A percentile compares a stretch with the other conserved stretches of the same genome.
phyloP scores from a whole-genome alignment of 2,329 filamentous ascomycete species.

The Neopestalotiopsis rosae region DNA sequence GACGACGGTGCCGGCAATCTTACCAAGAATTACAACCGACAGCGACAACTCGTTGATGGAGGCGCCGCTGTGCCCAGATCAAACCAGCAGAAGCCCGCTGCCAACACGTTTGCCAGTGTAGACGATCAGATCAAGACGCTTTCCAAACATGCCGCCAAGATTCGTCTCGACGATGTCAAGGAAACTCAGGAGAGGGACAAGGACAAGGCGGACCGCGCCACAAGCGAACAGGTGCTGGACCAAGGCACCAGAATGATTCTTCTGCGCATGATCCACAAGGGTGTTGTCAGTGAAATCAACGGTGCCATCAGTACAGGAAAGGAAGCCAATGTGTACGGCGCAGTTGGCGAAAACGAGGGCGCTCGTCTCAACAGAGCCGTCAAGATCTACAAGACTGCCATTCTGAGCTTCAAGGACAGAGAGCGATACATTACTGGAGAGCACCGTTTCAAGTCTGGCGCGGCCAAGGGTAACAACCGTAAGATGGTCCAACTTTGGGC shows the following conservation, averaged over 20 bases:
- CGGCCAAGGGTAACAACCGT: constrained; percentile 92
- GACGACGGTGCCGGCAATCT: constrained; percentile 66
- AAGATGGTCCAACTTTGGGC: constrained; percentile 99
- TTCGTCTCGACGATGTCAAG: constrained; percentile 75
- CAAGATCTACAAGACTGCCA: constrained; percentile 99
- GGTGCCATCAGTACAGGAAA: constrained; percentile 96
- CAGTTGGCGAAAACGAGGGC: constrained; percentile 66
- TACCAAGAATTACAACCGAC: constrained; percentile 88
- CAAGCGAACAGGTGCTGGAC: constrained; percentile 92
- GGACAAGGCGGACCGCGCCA: constrained; percentile 92
- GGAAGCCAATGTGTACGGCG: constrained; percentile 97
- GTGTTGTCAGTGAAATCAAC: constrained; percentile 88
- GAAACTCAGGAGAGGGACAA: constrained; percentile 63
- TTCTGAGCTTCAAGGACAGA: constrained; percentile 96
- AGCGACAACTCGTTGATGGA: constrained; percentile 67
- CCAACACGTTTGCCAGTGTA: constrained; percentile 79
- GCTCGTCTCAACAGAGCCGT: constrained; percentile 78
- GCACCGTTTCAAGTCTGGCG: constrained; percentile 87
- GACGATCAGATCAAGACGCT: constrained; percentile 90
- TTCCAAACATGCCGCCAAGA: constrained; percentile 83
- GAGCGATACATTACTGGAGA: constrained; percentile 96
- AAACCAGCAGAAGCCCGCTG: constrained; percentile 78
- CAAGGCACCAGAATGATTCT: constrained; percentile 94
- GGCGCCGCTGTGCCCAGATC: constrained; percentile 64
- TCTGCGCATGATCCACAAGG: constrained; percentile 93